phyloP scores from a whole-genome alignment of 495 filamentous ascomycete genomes.

The Xylaria telfairii region DNA sequence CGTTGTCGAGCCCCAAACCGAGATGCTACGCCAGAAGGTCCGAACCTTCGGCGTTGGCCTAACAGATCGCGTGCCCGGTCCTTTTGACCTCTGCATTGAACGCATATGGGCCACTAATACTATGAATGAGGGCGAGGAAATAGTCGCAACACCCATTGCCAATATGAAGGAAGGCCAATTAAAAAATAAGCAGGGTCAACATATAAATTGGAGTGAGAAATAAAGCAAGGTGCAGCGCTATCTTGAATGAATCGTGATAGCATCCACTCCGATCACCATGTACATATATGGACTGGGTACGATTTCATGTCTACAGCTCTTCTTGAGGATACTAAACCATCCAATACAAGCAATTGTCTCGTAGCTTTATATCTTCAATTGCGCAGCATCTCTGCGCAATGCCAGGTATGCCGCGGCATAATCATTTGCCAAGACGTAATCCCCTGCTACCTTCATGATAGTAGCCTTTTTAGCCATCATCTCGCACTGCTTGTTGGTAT shows the following conservation, averaged over 20 bases:
- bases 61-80: conserved; percentile 86
- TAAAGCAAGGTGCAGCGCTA: conserved; percentile 16
- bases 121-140: conserved; percentile 48
- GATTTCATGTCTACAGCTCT: conserved; percentile 20
- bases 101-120: conserved; percentile 82
- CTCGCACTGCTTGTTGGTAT: conserved; percentile 76
- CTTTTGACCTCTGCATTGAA: conserved; percentile 83
- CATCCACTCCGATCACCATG: neutral
- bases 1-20: conserved; percentile 88
- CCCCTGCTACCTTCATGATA: conserved; percentile 76
- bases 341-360: neutral
- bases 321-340: neutral
- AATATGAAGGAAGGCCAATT: conserved; percentile 42
- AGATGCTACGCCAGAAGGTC: conserved; percentile 83
- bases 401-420: conserved; percentile 74
- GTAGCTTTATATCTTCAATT: conserved; percentile 28
- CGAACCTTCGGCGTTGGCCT: conserved; percentile 84
- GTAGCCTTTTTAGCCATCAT: conserved; percentile 88
- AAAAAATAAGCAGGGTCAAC: conserved; percentile 54
- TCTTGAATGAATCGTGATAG: neutral
- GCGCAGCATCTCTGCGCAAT: conserved; percentile 53
- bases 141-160: conserved; percentile 26
- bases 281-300: conserved; percentile 26
- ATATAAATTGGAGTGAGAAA: conserved; percentile 50
- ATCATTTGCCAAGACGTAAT: conserved; percentile 73